A percentile compares a stretch with the other conserved stretches of the same genome.
Conservation (phyloP, 2,329 filamentous ascomycete genomes). For the Aureobasidium sp. region DNA sequence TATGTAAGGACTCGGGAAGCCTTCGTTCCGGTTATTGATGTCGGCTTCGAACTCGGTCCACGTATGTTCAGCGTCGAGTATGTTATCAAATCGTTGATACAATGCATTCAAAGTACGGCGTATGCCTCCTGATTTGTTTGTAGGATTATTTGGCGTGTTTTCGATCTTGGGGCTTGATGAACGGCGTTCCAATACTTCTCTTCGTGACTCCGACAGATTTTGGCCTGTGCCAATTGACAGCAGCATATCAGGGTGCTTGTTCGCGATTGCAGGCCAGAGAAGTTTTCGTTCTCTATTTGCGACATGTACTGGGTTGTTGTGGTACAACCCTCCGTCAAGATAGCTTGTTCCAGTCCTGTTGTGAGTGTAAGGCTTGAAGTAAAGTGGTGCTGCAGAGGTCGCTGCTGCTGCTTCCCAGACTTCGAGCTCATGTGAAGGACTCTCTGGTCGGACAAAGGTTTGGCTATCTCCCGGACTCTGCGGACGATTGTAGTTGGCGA, state of each 20-base stretch:
- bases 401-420: slow-evolving; percentile 48
- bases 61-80: slow-evolving; percentile 30
- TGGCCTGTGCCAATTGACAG: slow-evolving; percentile 30
- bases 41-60: slow-evolving; percentile 30
- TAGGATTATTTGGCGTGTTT: neutral
- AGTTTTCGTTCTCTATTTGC: slow-evolving; percentile 40
- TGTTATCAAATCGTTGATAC: slow-evolving; percentile 25
- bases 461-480: slow-evolving; percentile 27
- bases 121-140: neutral
- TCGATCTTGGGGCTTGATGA: neutral
- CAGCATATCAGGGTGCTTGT: slow-evolving; percentile 28
- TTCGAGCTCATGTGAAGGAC: slow-evolving; percentile 35
- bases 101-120: neutral
- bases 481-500: slow-evolving; percentile 41
- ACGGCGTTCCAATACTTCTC: neutral
- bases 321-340: slow-evolving; percentile 43
- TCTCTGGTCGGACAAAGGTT: slow-evolving; percentile 35
- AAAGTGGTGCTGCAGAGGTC: slow-evolving; percentile 43
- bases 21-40: slow-evolving; percentile 11
- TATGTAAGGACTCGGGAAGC: slow-evolving; percentile 23
- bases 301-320: slow-evolving; percentile 46
- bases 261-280: slow-evolving; percentile 28
- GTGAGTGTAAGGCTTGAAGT: slow-evolving; percentile 48
- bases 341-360: slow-evolving; percentile 41
- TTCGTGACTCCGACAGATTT: slow-evolving; percentile 21